These are phyloP conservation scores for Ophiocytium majus DNA, from an alignment of 352 stramenopile genomes.

Conservation along the genomic window DNA sequence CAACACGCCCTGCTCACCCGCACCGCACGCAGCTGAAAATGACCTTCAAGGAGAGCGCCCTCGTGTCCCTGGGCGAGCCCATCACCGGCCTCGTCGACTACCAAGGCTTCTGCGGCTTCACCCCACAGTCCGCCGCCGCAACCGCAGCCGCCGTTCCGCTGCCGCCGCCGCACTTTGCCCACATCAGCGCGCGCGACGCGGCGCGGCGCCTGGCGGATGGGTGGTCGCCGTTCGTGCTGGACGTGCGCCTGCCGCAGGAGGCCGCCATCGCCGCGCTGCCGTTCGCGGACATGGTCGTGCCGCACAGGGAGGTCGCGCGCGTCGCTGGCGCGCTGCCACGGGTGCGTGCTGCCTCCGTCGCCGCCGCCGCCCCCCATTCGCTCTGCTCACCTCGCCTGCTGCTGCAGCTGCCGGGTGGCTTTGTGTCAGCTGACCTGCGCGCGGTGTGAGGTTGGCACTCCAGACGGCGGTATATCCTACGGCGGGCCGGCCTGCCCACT, in stretches of 20 bases:
- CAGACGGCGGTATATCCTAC: no score
- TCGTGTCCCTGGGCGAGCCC: slow-evolving; percentile 42
- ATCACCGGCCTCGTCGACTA: slow-evolving; percentile 70
- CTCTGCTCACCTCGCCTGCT: no score
- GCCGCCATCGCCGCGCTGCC: slow-evolving; percentile 70
- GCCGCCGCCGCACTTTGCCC: slow-evolving; percentile 57
- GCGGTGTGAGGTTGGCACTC: no score
- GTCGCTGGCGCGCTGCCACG: slow-evolving; percentile 62
- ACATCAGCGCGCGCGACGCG: slow-evolving; percentile 63
- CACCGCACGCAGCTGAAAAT: slow-evolving; percentile 49
- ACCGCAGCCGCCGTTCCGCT: not conserved
- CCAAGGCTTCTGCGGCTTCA: slow-evolving; percentile 70
- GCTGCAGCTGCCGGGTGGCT: no score
- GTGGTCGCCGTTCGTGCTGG: slow-evolving; percentile 71
- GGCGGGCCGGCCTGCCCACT: no score
- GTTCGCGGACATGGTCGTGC: slow-evolving; percentile 69
- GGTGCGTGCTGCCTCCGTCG: no score
- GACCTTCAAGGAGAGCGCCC: slow-evolving; percentile 55
- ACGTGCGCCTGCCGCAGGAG: slow-evolving; percentile 66
- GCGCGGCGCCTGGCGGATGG: slow-evolving; percentile 64
- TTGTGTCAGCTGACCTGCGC: no score
- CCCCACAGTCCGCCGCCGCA: slow-evolving; percentile 30
- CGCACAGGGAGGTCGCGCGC: slow-evolving; percentile 63
- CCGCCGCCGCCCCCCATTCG: no score
- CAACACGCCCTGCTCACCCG: not conserved